phyloP scores from a whole-genome alignment of 768 basidiomycete species.

The Suillus tomentosus region DNA sequence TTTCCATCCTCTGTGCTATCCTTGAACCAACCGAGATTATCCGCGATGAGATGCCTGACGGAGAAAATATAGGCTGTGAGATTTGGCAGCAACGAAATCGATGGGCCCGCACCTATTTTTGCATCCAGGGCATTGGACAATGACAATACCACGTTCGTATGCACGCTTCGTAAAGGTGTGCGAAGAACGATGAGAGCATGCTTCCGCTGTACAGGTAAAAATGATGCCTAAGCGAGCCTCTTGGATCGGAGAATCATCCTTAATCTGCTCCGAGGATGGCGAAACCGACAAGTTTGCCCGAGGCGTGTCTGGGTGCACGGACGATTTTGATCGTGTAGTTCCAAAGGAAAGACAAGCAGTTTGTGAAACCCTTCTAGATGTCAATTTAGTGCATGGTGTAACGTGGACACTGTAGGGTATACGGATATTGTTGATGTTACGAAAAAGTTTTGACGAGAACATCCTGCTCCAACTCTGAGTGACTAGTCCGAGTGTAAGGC shows the following conservation, averaged over 20 bases:
- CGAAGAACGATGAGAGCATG: constrained; percentile 78
- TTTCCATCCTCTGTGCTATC: constrained; percentile 75
- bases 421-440: neutral
- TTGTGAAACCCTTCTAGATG: neutral
- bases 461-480: neutral
- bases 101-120: constrained; percentile 67
- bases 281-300: constrained; percentile 4
- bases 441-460: neutral
- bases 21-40: constrained; percentile 92
- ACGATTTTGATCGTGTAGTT: constrained; percentile 23
- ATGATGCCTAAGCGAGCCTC: constrained; percentile 74
- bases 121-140: constrained; percentile 90
- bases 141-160: constrained; percentile 86
- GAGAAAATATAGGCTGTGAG: neutral
- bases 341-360: constrained; percentile 29
- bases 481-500: neutral
- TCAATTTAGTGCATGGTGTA: neutral
- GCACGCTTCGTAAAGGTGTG: constrained; percentile 85
- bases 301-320: constrained; percentile 6
- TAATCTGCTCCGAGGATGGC: constrained; percentile 14
- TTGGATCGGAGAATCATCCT: constrained; percentile 36
- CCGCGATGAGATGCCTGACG: constrained; percentile 81
- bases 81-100: neutral
- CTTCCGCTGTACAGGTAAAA: constrained; percentile 82
- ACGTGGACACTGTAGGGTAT: neutral